These are phyloP conservation scores for Ophiostoma ulmi DNA, from an alignment of 2,329 filamentous ascomycete genomes.

Conservation along the genomic window DNA sequence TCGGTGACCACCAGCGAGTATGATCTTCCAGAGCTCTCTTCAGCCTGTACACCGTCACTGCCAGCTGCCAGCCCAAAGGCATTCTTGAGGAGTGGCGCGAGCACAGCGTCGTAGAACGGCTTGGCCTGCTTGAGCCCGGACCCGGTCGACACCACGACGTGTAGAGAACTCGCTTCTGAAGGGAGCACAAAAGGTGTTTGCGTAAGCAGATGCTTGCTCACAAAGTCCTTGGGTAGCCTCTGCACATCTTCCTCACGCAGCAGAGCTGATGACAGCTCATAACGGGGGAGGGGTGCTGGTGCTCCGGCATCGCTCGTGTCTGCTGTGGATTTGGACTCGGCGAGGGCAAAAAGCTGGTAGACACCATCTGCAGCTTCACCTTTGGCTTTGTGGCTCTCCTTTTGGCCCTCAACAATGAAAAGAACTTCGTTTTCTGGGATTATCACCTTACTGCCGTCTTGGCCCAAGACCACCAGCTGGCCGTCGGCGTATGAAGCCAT, in stretches of 20 bases:
- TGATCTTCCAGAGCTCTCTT: background rate
- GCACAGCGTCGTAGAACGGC: constrained; percentile 49
- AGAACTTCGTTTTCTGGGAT: constrained; percentile 34
- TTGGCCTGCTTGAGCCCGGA: constrained; percentile 59
- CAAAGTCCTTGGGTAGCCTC: background rate
- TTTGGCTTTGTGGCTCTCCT: background rate
- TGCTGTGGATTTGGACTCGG: background rate
- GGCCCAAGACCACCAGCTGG: constrained; percentile 21
- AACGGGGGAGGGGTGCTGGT: background rate
- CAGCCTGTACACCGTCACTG: constrained; percentile 14
- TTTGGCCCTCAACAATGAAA: constrained; percentile 26
- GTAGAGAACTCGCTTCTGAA: constrained; percentile 36
- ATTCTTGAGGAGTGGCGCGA: constrained; percentile 52
- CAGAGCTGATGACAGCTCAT: background rate
- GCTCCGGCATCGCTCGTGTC: background rate
- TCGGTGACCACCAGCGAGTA: constrained; percentile 59
- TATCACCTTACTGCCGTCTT: background rate
- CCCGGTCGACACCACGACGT: constrained; percentile 62
- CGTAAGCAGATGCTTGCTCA: background rate
- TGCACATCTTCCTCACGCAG: background rate
- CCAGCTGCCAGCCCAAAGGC: constrained; percentile 38
- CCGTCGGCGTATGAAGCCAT: constrained; percentile 21
- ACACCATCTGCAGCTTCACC: too few relatives aligned
- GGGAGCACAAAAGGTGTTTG: background rate
- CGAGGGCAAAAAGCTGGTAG: background rate